Percentiles rank a stretch among this genome's conserved stretches.
Evolutionary conservation across 2,329 filamentous ascomycete species (phyloP).

Genomic region (Leptoxyphium fumago): DNA sequence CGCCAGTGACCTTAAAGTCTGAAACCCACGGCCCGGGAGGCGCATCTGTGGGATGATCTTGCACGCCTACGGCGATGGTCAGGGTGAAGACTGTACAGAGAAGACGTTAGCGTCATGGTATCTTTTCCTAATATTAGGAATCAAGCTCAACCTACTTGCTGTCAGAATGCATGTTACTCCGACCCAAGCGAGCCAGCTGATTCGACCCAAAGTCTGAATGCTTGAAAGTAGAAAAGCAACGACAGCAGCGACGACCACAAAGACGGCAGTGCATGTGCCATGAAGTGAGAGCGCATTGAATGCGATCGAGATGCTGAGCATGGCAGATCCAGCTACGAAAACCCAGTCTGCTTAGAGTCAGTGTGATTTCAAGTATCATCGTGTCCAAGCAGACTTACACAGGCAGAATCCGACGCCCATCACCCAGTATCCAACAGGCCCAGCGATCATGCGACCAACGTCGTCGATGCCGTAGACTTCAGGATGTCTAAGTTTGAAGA

Average conservation of each 20-base stretch:
- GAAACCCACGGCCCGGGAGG: constrained; percentile 16
- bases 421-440: constrained; percentile 34
- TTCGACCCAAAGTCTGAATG: constrained; percentile 17
- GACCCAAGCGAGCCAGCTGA: constrained; percentile 20
- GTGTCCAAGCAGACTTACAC: constrained; percentile 12
- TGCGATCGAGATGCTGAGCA: constrained; percentile 9
- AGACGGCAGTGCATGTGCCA: constrained; percentile 23
- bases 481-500: constrained; percentile 38
- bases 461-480: constrained; percentile 43
- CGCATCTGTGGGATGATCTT: constrained; percentile 22
- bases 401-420: constrained; percentile 27
- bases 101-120: constrained; percentile 13
- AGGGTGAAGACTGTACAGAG: constrained; percentile 16
- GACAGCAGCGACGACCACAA: constrained; percentile 26
- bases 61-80: constrained; percentile 19
- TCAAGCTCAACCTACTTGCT: constrained; percentile 10
- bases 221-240: constrained; percentile 19
- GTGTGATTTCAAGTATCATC: background rate
- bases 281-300: constrained; percentile 10
- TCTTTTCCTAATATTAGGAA: constrained; percentile 16
- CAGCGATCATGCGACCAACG: constrained; percentile 38
- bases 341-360: constrained; percentile 5
- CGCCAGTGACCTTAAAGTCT: constrained; percentile 15
- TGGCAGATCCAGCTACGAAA: constrained; percentile 20
- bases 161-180: constrained; percentile 21